Evolutionary conservation across 164 flowering plant species (phyloP).

Genomic region (Piper betle): DNA sequence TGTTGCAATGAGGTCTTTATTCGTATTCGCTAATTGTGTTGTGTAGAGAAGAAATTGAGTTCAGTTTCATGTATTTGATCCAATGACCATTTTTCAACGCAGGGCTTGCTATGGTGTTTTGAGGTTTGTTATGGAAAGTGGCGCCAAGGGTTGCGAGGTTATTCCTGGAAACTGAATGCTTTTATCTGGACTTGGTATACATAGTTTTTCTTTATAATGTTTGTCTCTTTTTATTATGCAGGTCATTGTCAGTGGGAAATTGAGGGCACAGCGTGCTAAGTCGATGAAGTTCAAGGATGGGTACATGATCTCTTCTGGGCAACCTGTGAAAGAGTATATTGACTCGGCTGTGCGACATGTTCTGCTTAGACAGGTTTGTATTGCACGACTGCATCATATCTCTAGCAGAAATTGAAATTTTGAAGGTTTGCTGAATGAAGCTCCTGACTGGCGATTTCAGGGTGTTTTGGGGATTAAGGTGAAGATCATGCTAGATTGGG

Average conservation of each 20-base stretch:
- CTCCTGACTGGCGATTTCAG: conserved; percentile 5
- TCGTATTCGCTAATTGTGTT: no score
- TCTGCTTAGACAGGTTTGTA: conserved; percentile 18
- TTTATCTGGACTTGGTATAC: neutral
- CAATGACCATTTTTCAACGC: neutral
- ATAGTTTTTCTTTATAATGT: neutral
- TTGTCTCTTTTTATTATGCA: neutral
- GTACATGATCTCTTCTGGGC: conserved; percentile 26
- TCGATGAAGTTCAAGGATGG: conserved; percentile 27
- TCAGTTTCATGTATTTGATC: neutral
- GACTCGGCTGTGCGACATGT: conserved; percentile 23
- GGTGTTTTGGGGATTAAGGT: conserved; percentile 26
- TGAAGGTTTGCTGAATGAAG: neutral
- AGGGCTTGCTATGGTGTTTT: conserved; percentile 36
- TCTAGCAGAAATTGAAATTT: neutral
- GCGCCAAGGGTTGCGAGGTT: conserved; percentile 32
- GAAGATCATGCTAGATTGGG: conserved; percentile 24
- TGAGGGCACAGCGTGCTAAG: conserved; percentile 20
- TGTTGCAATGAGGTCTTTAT: no score
- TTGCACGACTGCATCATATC: neutral
- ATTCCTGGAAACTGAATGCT: neutral
- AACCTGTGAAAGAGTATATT: conserved; percentile 23
- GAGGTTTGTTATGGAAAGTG: conserved; percentile 28
- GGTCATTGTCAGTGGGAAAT: conserved; percentile 27
- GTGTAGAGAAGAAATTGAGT: no score